These are phyloP conservation scores for Scenedesmus sp. DNA, from an alignment of 163 green algal species.

Conservation along the genomic window DNA sequence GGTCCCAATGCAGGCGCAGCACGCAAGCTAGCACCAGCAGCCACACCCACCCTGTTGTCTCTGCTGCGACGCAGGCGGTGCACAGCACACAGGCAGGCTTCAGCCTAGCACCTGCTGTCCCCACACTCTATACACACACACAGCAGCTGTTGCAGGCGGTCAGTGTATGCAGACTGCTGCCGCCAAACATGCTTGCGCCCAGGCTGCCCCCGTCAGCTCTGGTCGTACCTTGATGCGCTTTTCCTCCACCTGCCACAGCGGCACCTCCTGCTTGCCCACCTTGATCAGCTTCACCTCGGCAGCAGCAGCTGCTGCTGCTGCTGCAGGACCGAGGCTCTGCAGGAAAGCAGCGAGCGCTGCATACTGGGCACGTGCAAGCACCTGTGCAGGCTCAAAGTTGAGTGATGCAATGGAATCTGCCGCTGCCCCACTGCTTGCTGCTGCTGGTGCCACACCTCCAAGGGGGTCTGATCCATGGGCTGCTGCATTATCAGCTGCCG, in stretches of 20 bases:
- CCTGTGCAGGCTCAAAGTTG: slow-evolving; percentile 18
- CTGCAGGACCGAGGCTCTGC: not conserved
- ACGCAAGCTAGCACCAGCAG: not conserved
- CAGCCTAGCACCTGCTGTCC: too few relatives aligned
- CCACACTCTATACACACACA: too few relatives aligned
- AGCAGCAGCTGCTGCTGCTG: not conserved
- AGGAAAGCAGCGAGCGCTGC: not conserved
- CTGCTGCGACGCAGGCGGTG: too few relatives aligned
- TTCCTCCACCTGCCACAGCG: slow-evolving; percentile 38
- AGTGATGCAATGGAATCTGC: not conserved
- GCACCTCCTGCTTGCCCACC: not conserved
- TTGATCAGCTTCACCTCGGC: slow-evolving; percentile 4
- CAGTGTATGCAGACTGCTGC: too few relatives aligned
- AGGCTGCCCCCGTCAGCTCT: not conserved
- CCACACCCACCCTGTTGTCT: not conserved
- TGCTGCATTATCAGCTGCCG: not conserved
- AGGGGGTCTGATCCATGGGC: not conserved
- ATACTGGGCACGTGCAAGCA: not conserved
- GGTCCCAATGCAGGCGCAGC: not conserved
- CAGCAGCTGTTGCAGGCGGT: too few relatives aligned
- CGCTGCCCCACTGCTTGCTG: not conserved
- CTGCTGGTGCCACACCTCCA: too few relatives aligned
- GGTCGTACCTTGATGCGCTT: not conserved
- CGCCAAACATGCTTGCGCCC: too few relatives aligned
- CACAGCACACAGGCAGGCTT: too few relatives aligned